Base-by-base conservation (phyloP, 2,329 filamentous ascomycete species). In the Cordyceps cateniannulata region DNA sequence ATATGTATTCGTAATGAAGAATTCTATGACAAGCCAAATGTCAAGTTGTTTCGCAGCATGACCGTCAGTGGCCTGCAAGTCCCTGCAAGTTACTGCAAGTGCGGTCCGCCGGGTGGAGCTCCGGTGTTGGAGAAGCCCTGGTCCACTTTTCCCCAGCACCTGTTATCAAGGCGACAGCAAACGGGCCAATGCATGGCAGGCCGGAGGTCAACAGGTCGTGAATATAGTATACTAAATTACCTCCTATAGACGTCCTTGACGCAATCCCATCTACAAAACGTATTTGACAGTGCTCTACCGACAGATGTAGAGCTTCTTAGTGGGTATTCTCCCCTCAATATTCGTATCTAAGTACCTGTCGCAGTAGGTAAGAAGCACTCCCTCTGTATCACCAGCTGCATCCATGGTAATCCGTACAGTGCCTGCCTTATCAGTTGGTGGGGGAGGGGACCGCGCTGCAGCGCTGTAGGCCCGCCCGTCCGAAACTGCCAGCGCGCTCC, bases 61-160 rank as follows among this genome's bases (percentile, higher is more conserved):
- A 35, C 29, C 12, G 29, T 12, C 5, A 35, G 29, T 35, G 29
- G 6, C 12, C 16, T 42, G 38, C 38, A 42, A 42, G 38, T 42
- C 38, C 16, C 38, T 42, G 38, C 38, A 42, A 16, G 38, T 42
- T 6, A 4, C 38, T 49, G 45, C 45, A 49, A 49, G 24, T 35
- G 38, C 57, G 57, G 57, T 44, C 57, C 57, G 57, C 56, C 48
- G 5, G n/a, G 57, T 40, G 57, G 57, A 35, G 24, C 48, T 14
- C 32, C 22, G 8, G 45, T 24, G 22, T 59, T 59, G 56, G 56
- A 47, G 53, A 38, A 24, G 38, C 38, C 38, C 1, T 24, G 22
- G 8, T 52, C 57, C 57, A 35, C 57, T 59, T 52, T 50, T 59
- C 57, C 44, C 57, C 48, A 59, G 49, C 16, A n/a, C 38, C 16